phyloP scores from a whole-genome alignment of 2,329 filamentous ascomycete genomes.

The Triangularia setosa region DNA sequence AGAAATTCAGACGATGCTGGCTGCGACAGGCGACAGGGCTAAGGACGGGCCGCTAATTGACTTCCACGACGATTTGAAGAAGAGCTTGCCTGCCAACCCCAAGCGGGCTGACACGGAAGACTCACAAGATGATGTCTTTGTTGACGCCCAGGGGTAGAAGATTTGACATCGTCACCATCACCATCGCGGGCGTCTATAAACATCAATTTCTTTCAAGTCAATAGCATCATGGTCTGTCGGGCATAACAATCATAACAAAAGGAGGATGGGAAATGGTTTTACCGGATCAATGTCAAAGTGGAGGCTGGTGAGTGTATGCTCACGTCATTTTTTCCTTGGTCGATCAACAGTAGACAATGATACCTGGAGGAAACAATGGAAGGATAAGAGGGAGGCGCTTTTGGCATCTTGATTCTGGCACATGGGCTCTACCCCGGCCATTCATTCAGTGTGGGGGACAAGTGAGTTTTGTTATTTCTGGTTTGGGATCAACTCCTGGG shows the following conservation, averaged over 20 bases:
- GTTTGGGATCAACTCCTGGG: constrained; percentile 6
- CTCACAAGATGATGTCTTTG: constrained; percentile 39
- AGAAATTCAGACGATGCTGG: constrained; percentile 43
- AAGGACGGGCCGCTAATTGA: constrained; percentile 50
- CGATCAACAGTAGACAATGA: constrained; percentile 8
- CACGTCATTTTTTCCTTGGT: not conserved
- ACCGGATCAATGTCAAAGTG: constrained; percentile 3
- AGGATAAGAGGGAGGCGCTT: constrained; percentile 2
- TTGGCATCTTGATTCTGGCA: constrained; percentile 4
- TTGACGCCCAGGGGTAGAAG: constrained; percentile 33
- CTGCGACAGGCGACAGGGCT: constrained; percentile 44
- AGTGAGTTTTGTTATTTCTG: not conserved
- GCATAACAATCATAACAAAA: not conserved
- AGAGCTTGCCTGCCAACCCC: constrained; percentile 38
- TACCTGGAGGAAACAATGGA: constrained; percentile 2
- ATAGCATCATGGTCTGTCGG: not conserved
- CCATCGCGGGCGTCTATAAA: not conserved
- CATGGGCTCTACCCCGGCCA: constrained; percentile 8
- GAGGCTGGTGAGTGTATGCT: not conserved
- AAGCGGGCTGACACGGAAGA: constrained; percentile 35
- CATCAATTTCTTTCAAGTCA: not conserved
- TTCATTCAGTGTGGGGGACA: not conserved
- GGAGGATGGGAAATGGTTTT: constrained; percentile 5
- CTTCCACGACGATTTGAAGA: constrained; percentile 53
- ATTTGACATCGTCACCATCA: not conserved